These are phyloP conservation scores for Hypoxylon rubiginosum DNA, from an alignment of 2,329 filamentous ascomycete species.

Conservation along the genomic window DNA sequence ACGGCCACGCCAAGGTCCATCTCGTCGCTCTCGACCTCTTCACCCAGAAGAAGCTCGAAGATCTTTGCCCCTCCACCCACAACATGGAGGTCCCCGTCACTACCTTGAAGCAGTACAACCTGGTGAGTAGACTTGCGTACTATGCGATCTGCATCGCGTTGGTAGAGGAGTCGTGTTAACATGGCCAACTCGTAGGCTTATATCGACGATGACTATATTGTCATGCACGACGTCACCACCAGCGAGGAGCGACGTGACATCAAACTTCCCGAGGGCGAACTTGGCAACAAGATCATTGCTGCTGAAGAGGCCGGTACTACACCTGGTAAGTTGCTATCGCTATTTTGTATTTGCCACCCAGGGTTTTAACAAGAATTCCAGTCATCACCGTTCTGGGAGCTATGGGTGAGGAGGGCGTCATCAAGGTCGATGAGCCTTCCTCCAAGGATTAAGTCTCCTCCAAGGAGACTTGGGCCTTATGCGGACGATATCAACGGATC, in stretches of 20 bases:
- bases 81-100: conserved; percentile 99
- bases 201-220: conserved; percentile 93
- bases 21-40: conserved; percentile 98
- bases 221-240: conserved; percentile 90
- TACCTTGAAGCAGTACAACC: conserved; percentile 91
- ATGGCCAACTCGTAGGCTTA: conserved; percentile 79
- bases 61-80: conserved; percentile 97
- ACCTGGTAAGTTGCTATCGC: conserved; percentile 76
- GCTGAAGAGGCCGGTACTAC: conserved; percentile 91
- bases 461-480: conserved; percentile 20
- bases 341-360: neutral
- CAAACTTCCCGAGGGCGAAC: conserved; percentile 88
- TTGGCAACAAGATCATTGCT: conserved; percentile 89
- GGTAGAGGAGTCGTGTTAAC: conserved; percentile 8
- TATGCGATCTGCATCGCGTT: conserved; percentile 2
- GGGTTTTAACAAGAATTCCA: conserved; percentile 56
- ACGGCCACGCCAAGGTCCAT: conserved; percentile 99
- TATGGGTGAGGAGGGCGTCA: conserved; percentile 94
- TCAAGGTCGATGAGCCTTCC: conserved; percentile 95
- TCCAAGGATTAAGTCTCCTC: conserved; percentile 51
- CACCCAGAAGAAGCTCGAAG: conserved; percentile 99
- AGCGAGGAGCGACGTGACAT: conserved; percentile 90
- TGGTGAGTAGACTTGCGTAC: conserved; percentile 20
- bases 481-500: conserved; percentile 30
- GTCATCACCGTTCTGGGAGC: conserved; percentile 93